Base-by-base conservation (phyloP, 2,329 filamentous ascomycete genomes). In the Fusarium coicis region DNA sequence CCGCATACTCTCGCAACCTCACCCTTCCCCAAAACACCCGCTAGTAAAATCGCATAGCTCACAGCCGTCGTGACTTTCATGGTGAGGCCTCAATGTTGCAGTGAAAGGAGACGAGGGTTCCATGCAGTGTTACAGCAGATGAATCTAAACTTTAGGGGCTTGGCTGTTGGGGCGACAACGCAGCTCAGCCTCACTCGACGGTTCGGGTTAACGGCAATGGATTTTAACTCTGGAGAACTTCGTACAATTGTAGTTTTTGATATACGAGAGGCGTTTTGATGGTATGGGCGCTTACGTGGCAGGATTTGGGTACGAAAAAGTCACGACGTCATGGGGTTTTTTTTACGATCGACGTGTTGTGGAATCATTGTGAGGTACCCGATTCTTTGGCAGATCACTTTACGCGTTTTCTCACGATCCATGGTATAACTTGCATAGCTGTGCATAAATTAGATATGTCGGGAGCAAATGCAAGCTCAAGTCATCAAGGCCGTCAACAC, bases 141-240 rank as follows among this genome's bases (percentile, higher is more conserved):
- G 47, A 26, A 28, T 47, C 30, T 50, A 16, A 32, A 50, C 21
- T 66, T 56, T 56, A n/a, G 50, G 50, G 50, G 34, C 36, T 56
- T 32, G 37, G 55, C 39, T 59, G 70, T 73, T 68, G 70, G 39
- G 36, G 43, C n/a, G 66, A 55, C 70, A 73, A 71, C 66, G 37
- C 34, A 49, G 32, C 42, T 37, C 16, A 47, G 57, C 55, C 52
- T 47, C n/a, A 30, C 40, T 49, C 18, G 36, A 55, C 32, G 42
- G 15, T 63, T 66, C 30, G 2, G 42, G 30, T 52, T 30, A 28
- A 54, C 39, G 39, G 26, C 39, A 32, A 44, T 32, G 5, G 1
- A 16, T 42, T 54, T 55, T 12, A 28, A 26, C 28, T 30, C 10
- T 30, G 28, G 28, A 30, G 28, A 10, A 30, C 10, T 63, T n/a